Evolutionary conservation across 139 green algal species (phyloP).

Genomic region (Yamagishiella unicocca): DNA sequence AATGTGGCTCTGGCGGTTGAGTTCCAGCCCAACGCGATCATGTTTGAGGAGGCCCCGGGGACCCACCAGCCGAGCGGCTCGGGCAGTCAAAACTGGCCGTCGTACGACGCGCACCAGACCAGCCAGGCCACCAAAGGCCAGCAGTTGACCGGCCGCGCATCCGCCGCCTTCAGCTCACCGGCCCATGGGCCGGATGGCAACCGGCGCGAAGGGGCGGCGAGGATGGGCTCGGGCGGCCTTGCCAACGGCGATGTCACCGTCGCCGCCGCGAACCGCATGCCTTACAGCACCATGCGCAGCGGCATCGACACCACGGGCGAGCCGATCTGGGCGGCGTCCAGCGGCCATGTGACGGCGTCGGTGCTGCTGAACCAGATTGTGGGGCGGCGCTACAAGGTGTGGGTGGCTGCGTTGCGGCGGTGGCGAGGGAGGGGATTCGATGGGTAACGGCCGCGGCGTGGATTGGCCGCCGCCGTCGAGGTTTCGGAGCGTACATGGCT

Average conservation of each 20-base stretch:
- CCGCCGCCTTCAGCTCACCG: neutral
- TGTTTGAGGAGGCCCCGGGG: slow-evolving; percentile 35
- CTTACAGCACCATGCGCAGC: slow-evolving; percentile 1
- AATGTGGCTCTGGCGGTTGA: slow-evolving; percentile 41
- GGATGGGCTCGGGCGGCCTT: slow-evolving; percentile 14
- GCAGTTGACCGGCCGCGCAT: neutral
- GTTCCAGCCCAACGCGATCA: slow-evolving; percentile 48
- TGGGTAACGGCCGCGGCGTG: neutral
- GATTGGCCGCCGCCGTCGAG: too few relatives aligned
- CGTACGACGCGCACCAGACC: neutral
- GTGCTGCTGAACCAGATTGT: slow-evolving; percentile 43
- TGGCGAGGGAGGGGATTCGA: neutral
- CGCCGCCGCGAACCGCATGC: neutral
- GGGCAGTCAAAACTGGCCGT: neutral
- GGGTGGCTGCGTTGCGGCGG: neutral
- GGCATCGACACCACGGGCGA: slow-evolving; percentile 3
- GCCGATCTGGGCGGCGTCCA: neutral
- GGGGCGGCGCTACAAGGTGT: slow-evolving; percentile 30
- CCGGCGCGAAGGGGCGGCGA: neutral
- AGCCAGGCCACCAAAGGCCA: neutral
- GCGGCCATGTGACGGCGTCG: slow-evolving; percentile 31
- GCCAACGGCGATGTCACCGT: neutral
- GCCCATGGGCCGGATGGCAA: neutral
- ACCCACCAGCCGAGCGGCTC: neutral
- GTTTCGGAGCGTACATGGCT: too few relatives aligned